Evolutionary conservation across 2,329 filamentous ascomycete species (phyloP), one percentile per base, ranked within the genome.

Genomic region (Fusarium siculi): DNA sequence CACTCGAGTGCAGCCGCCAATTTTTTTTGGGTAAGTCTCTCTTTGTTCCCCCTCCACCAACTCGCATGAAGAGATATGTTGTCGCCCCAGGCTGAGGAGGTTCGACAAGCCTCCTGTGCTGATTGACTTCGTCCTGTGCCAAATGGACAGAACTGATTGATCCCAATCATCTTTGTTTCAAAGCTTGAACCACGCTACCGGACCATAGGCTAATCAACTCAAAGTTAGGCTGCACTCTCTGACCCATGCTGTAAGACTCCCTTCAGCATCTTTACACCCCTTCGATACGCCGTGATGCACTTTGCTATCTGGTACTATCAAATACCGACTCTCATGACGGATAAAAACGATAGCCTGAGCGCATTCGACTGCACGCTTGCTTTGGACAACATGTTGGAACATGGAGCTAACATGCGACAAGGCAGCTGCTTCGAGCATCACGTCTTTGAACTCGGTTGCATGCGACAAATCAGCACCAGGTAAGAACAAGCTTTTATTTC

Each of bases 61-160:
- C 65, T 79, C 79, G 70, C 76, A 80, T 85, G 83, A 85, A 83
- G 84, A 85, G 76, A 81, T 81, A 80, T 78, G 84, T 84, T 85
- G 84, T 85, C 84, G 84, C 84, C 84, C 84, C 84, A 85, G 84
- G 80, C 84, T 85, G 80, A 85, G 79, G 81, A 84, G 84, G 83
- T 83, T 54, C 81, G 82, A 84, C 82, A 84, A 84, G 81, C 83
- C 81, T 85, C 80, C 66, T 74, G 76, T 85, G 84, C 81, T 85
- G 84, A 85, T 79, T 82, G 84, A 86, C 87, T 84, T 76, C 75
- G 86, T 88, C 86, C 85, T 85, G 83, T 82, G 85, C 87, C 87
- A 89, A 88, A 87, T 82, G 86, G 86, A 88, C 85, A 78, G 80
- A 75, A 80, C 85, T 87, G 85, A 87, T 81, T 71, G 72, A 73